Evolutionary conservation across 2,329 filamentous ascomycete genomes (phyloP), one percentile per base, ranked within the genome.

Genomic region (Emericellopsis atlantica): DNA sequence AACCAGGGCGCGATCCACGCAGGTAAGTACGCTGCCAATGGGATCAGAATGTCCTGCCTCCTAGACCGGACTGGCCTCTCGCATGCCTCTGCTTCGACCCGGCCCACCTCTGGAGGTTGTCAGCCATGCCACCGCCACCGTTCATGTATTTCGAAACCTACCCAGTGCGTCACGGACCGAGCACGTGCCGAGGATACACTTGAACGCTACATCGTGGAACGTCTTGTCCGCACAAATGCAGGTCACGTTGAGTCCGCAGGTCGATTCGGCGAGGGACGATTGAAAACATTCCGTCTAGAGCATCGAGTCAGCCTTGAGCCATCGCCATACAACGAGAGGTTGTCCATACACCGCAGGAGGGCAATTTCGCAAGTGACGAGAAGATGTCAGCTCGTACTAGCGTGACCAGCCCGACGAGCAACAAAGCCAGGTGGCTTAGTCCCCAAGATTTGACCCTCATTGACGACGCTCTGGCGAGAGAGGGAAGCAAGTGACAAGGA

Each of bases 1-100:
- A 65, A 37, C 26, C 56, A 50, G 5, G 64, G 53, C 31, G 50
- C 55, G 2, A 59, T 5, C 18, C 59, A 48, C 0, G 61, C 62
- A 26, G 58, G 49, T 2, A 56, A 43, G 42, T 66, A 58, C 31
- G 62, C 50, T 4, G 55, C 48, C n/a, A 66, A 49, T 2, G 62
- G 47, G 4, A 55, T 53, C 22, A 59, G 48, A n/a, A 66, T 48
- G 5, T 53, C 48, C 0, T 47, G 39, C 35, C 53, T 56, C 11
- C 58, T 54, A 7, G 55, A 54, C n/a, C 59, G 52, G 9, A 38
- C 36, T 10, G 56, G 53, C 14, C 46, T 44, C 1, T 54, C 40
- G 41, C 64, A 67, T 12, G 51, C 50, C 16, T 54, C 45, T n/a
- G 57, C 54, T 35, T 60, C 49, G 16, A 57, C 43, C 33, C 54